These are phyloP conservation scores for Teunomyces kruisii DNA, from an alignment of 805 yeast genomes.

Conservation along the genomic window DNA sequence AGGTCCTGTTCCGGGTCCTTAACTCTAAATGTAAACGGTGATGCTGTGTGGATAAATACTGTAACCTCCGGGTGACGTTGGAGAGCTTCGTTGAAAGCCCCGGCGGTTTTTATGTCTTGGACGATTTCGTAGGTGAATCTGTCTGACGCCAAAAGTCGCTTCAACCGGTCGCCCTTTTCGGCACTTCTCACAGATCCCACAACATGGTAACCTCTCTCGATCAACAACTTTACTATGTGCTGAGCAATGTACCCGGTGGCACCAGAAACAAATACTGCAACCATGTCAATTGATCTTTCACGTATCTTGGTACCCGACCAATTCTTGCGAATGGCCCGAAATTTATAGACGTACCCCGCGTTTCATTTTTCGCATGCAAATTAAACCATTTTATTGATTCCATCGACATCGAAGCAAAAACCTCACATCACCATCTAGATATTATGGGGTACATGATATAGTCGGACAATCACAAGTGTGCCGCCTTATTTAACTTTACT, in stretches of 20 bases:
- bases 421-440: too few species aligned
- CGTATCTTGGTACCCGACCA: too few species aligned
- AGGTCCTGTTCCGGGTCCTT: slow-evolving; percentile 48
- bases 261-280: slow-evolving; percentile 27
- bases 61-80: slow-evolving; percentile 40
- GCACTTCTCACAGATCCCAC: slow-evolving; percentile 50
- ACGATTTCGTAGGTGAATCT: slow-evolving; percentile 31
- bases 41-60: slow-evolving; percentile 50
- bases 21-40: slow-evolving; percentile 48
- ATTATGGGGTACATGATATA: too few species aligned
- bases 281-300: not conserved
- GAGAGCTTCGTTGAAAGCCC: slow-evolving; percentile 51
- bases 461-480: too few species aligned
- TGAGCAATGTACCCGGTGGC: slow-evolving; percentile 35
- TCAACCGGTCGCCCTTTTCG: slow-evolving; percentile 20
- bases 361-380: not conserved
- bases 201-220: slow-evolving; percentile 42
- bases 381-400: not conserved
- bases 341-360: not conserved
- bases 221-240: slow-evolving; percentile 21
- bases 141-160: slow-evolving; percentile 10
- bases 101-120: slow-evolving; percentile 26
- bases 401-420: not conserved
- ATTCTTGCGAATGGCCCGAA: not conserved
- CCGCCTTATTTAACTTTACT: too few species aligned